phyloP scores from a whole-genome alignment of 1,284 basidiomycete species.

The Caloboletus inedulis region DNA sequence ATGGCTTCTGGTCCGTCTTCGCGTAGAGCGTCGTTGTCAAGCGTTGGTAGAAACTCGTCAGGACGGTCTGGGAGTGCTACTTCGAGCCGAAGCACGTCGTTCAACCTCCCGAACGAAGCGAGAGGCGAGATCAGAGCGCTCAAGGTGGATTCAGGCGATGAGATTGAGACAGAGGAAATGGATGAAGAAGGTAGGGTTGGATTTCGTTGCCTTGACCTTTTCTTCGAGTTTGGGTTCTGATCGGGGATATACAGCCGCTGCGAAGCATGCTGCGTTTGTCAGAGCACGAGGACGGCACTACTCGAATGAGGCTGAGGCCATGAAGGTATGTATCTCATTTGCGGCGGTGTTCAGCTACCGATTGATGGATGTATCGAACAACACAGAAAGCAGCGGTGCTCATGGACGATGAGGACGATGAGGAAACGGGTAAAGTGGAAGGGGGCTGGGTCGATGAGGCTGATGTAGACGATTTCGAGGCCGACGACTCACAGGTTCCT shows the following conservation, averaged over 20 bases:
- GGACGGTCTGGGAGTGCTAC: constrained; percentile 56
- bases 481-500: constrained; percentile 5
- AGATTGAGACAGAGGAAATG: constrained; percentile 79
- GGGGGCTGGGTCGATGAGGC: background rate
- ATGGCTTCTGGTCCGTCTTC: constrained; percentile 65
- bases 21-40: constrained; percentile 77
- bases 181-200: constrained; percentile 72
- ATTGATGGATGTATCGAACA: constrained; percentile 1
- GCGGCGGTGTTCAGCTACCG: background rate
- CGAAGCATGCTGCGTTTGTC: constrained; percentile 81
- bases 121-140: constrained; percentile 51
- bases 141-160: constrained; percentile 51
- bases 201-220: background rate
- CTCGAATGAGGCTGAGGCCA: constrained; percentile 88
- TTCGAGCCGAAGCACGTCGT: constrained; percentile 80
- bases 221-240: constrained; percentile 6
- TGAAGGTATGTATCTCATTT: constrained; percentile 60
- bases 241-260: constrained; percentile 51
- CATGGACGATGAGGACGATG: constrained; percentile 68
- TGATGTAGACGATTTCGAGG: constrained; percentile 6
- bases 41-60: constrained; percentile 47
- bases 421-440: constrained; percentile 36
- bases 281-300: constrained; percentile 83
- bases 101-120: constrained; percentile 71
- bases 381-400: constrained; percentile 61